Base-by-base conservation (phyloP, 179 eudicot species). In the Patellifolia procumbens region DNA sequence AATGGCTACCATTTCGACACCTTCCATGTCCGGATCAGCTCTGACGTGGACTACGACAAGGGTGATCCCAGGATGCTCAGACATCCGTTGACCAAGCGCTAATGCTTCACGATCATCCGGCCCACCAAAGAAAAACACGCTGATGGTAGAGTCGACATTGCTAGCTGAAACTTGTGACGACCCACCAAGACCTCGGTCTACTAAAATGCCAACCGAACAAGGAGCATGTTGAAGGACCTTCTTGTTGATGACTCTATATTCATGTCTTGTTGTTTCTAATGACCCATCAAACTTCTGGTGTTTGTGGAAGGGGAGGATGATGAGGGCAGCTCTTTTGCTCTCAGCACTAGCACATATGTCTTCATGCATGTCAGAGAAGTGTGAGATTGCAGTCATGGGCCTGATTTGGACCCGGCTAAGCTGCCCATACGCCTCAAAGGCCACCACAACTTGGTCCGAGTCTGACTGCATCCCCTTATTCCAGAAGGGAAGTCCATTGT, bases 161-260 rank as follows among this genome's bases (percentile, higher is more conserved):
- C 94, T 89, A 7, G 97, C 92, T 0, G 92, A 77, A 1, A 91
- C 82, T 2, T 91, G 92, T 4, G 89, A 61, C 1, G 88, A 75
- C 4, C 97, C 97, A 43, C 98, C 98, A 15, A 93, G 92, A 13
- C 96, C 98, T 0, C 97, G 89, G 71, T 93, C 98, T 4, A 93
- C 85, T 4, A 93, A 71, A 34, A 93, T 88, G 24, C 91, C 97
- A 5, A 91, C 97, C 1, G 98, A 91, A 74, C 98, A 93, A 5
- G 96, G 86, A 0, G 98, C 91, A 43, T 88, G 81, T 62, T 68
- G 80, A 11, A 91, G 90, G 59, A 88, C 93, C 72, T 75, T 81
- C 29, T 82, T 79, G 85, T 93, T 93, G 19, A 93, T 86, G 0
- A 66, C 61, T 31, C 89, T 81, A 32, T 85, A 84, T 35, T 88